Conservation (phyloP, 225 moss, liverwort and hornwort genomes). For the Pseudoscleropodium purum region DNA sequence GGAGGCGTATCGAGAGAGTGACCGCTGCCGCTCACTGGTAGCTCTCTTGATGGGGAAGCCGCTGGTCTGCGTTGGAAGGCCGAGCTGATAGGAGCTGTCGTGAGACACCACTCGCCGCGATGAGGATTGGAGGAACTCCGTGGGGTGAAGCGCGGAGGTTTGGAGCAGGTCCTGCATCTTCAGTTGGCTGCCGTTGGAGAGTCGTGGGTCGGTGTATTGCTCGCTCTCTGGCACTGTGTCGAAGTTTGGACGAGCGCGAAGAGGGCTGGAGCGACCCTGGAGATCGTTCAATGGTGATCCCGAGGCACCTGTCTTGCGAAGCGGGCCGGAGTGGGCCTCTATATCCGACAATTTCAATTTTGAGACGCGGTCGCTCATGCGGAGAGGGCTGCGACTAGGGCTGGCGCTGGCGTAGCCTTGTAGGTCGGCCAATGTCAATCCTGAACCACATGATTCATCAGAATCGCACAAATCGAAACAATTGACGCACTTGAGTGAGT, state of each 20-base stretch:
- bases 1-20: conserved; percentile 4
- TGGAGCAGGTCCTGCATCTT: conserved; percentile 8
- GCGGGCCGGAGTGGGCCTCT: background rate
- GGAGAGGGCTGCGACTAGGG: background rate
- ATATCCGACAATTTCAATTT: background rate
- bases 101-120: conserved; percentile 1
- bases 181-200: background rate
- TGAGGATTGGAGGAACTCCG: conserved; percentile 23
- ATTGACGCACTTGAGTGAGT: background rate
- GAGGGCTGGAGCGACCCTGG: conserved; percentile 1
- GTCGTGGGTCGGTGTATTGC: conserved; percentile 12
- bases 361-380: background rate
- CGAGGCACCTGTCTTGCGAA: background rate
- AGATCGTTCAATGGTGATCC: background rate
- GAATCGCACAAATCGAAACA: background rate
- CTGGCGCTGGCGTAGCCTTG: conserved; percentile 8
- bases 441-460: conserved; percentile 7
- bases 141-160: conserved; percentile 20
- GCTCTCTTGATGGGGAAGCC: background rate
- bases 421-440: conserved; percentile 25
- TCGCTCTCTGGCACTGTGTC: conserved; percentile 37
- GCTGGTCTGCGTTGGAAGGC: background rate
- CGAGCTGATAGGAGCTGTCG: conserved; percentile 4
- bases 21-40: conserved; percentile 1
- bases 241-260: conserved; percentile 21